Evolutionary conservation across 306 rosid species (phyloP), one percentile per base, ranked within the genome.

Genomic region (Crataegus laevigata): DNA sequence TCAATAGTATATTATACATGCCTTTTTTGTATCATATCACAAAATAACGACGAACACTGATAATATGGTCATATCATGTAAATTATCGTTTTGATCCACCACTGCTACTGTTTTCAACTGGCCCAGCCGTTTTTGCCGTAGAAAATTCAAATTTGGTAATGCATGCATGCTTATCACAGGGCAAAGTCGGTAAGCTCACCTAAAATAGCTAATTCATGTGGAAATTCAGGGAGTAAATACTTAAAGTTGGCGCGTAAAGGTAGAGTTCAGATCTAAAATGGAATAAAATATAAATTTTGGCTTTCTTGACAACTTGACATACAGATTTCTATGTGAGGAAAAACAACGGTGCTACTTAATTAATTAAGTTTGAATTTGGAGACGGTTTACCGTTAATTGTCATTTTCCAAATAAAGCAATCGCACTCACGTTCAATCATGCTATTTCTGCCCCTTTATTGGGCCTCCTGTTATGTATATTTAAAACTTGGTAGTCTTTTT

Each of bases 381-480:
- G 68, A 74, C 80, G 80, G 89, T 75, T 81, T 68, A 80, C 78
- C 82, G 85, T 83, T 86, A 80, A 57, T 72, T 78, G 85, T 80
- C 87, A 19, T 80, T 83, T 80, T 83, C 80, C 65, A 17, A 18
- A 15, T 50, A 66, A 67, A 59, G 58, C 74, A 38, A 45, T 62
- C 38, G 59, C 34, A 25, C 18, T 64, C 14, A 68, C 60, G 25
- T 22, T n/a, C 60, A 50, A 73, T 69, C 65, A 65, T 34, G 4
- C 66, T 28, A 45, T 79, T 76, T 24, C 15, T 64, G 66, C 15
- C 40, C 40, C 40, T 36, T 36, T 36, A 36, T 8, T 7, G 6
- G 10, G 38, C 38, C 38, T 34, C 38, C 38, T 34, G 9, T 34
- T 34, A 1, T 34, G 38, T 34, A 34, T 24, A 34, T 26, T 36